phyloP scores from a whole-genome alignment of 441 rosid species.

The Caryocar brasiliense region DNA sequence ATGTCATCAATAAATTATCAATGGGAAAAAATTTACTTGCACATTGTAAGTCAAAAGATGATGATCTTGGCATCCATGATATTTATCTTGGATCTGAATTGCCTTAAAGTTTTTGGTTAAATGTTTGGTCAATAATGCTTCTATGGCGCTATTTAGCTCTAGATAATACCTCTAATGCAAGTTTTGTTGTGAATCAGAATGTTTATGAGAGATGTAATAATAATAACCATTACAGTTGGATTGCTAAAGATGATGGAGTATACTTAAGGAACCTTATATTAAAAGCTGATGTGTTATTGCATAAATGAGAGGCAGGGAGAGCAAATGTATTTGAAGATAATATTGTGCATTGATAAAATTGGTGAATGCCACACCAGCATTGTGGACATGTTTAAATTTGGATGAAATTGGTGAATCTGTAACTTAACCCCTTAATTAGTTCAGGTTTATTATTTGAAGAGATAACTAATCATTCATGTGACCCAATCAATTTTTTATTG shows the following conservation, averaged over 20 bases:
- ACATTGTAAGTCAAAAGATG: constrained; percentile 8
- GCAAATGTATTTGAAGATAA: too few species aligned
- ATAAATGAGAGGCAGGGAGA: constrained; percentile 2
- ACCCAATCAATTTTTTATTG: too few species aligned
- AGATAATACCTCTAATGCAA: not conserved
- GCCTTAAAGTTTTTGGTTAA: not conserved
- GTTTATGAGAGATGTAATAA: not conserved
- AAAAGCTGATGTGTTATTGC: not conserved
- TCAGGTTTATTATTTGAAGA: too few species aligned
- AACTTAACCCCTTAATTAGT: too few species aligned
- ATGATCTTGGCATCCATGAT: not conserved
- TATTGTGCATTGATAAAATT: too few species aligned
- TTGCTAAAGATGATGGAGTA: constrained; percentile 9
- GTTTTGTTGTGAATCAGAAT: not conserved
- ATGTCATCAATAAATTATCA: too few species aligned
- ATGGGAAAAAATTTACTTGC: not conserved
- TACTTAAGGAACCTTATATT: not conserved
- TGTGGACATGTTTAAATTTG: too few species aligned
- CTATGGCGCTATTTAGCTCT: not conserved
- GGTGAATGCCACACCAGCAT: too few species aligned
- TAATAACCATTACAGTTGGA: not conserved
- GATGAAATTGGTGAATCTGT: too few species aligned
- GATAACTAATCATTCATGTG: too few species aligned
- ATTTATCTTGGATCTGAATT: not conserved
- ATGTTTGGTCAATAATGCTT: not conserved